Percentiles rank a stretch among this genome's conserved stretches.
These are phyloP conservation scores for Suillus americanus DNA, from an alignment of 768 basidiomycete genomes.

Conservation along the genomic window DNA sequence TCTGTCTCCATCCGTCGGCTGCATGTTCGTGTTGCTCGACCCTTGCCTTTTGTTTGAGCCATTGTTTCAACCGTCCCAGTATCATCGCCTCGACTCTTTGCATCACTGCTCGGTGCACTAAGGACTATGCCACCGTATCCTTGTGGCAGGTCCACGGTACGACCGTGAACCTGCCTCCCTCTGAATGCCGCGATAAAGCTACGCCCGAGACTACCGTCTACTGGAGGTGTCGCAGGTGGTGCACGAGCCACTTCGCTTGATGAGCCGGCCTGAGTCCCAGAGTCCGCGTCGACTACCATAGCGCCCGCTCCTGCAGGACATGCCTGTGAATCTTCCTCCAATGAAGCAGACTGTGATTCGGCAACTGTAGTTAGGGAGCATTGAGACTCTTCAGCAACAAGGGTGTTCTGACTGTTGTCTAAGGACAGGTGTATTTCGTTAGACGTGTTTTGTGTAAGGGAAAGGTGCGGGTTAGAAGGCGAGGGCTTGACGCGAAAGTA, in stretches of 20 bases:
- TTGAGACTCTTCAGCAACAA: background rate
- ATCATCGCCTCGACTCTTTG: conserved; percentile 19
- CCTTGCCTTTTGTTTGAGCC: conserved; percentile 13
- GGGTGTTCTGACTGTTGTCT: background rate
- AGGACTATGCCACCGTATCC: conserved; percentile 73
- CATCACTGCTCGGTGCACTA: conserved; percentile 22
- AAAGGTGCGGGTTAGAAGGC: conserved; percentile 15
- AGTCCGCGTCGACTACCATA: conserved; percentile 5
- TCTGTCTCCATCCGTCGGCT: conserved; percentile 29
- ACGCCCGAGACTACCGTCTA: background rate
- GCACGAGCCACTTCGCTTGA: background rate
- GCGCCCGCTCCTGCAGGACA: background rate
- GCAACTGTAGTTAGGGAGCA: conserved; percentile 11
- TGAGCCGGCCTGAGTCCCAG: conserved; percentile 3
- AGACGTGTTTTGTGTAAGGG: background rate
- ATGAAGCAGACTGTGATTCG: background rate
- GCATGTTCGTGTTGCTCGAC: conserved; percentile 11
- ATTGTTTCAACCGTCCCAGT: conserved; percentile 5
- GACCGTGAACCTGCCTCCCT: conserved; percentile 71
- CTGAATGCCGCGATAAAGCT: conserved; percentile 67
- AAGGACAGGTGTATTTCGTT: background rate
- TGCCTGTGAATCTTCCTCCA: background rate
- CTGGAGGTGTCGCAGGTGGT: too few species aligned
- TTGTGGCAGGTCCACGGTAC: conserved; percentile 56
- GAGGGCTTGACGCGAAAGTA: conserved; percentile 59